These are phyloP conservation scores for Fusarium humuli DNA, from an alignment of 2,329 filamentous ascomycete species.

Conservation along the genomic window DNA sequence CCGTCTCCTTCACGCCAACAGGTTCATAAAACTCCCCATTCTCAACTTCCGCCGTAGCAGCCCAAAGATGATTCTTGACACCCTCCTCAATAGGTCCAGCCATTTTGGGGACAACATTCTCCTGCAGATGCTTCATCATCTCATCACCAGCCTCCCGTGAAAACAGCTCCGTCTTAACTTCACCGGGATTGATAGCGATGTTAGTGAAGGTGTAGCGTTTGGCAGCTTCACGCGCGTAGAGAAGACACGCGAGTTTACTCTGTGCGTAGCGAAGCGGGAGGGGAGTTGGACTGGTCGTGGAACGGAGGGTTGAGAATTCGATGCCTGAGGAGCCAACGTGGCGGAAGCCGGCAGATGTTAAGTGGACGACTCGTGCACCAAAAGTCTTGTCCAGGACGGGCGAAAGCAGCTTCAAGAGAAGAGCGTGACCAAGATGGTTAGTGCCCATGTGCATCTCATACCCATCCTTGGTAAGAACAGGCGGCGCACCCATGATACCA, in stretches of 20 bases:
- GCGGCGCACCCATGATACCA: conserved; percentile 5
- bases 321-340: not conserved
- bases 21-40: conserved; percentile 16
- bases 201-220: conserved; percentile 3
- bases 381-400: fast-evolving
- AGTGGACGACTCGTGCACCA: not conserved
- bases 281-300: fast-evolving
- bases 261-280: not conserved
- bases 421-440: conserved; percentile 9
- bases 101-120: not conserved
- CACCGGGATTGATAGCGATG: conserved; percentile 7
- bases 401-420: not conserved
- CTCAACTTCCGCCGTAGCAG: fast-evolving
- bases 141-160: not conserved
- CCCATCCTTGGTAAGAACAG: not conserved
- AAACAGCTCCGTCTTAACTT: conserved; percentile 1
- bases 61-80: conserved; percentile 13
- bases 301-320: not conserved
- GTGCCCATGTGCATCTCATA: conserved; percentile 22
- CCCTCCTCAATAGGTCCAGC: not conserved
- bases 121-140: conserved; percentile 1
- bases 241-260: not conserved
- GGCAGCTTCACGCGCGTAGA: not conserved
- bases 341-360: conserved; percentile 1
- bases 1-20: conserved; percentile 1